Evolutionary conservation across 495 filamentous ascomycete species (phyloP).

Genomic region (Talaromyces proteolyticus): DNA sequence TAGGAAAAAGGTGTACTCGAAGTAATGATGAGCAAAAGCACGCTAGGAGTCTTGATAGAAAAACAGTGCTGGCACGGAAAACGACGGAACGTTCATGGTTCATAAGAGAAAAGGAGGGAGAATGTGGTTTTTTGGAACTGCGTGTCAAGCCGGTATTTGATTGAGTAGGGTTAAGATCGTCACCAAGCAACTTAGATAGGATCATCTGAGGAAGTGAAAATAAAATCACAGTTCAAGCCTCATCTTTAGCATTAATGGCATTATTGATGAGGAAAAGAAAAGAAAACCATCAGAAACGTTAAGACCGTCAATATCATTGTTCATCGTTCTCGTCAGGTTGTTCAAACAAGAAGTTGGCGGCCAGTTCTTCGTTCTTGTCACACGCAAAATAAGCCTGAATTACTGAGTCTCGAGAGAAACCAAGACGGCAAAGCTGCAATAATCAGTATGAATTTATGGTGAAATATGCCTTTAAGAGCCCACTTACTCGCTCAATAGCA

Average conservation of each 20-base stretch:
- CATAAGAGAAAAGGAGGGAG: too few relatives aligned
- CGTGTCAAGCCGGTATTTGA: too few relatives aligned
- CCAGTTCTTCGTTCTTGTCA: conserved; percentile 98
- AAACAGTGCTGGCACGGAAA: too few relatives aligned
- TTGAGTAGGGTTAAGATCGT: too few relatives aligned
- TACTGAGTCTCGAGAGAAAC: conserved; percentile 86
- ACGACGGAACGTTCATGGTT: too few relatives aligned
- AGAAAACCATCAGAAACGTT: neutral
- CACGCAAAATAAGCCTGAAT: conserved; percentile 99
- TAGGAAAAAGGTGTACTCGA: neutral
- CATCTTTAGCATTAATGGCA: too few relatives aligned
- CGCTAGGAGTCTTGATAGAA: neutral
- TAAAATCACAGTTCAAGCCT: too few relatives aligned
- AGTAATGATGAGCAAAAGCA: neutral
- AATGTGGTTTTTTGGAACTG: too few relatives aligned
- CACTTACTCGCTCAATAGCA: conserved; percentile 88
- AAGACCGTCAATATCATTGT: conserved; percentile 16
- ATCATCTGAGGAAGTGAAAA: too few relatives aligned
- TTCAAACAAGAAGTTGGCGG: conserved; percentile 96
- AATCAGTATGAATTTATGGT: conserved; percentile 21
- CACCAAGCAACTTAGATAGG: too few relatives aligned
- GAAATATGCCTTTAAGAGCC: neutral
- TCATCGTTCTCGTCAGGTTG: conserved; percentile 86
- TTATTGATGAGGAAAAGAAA: neutral
- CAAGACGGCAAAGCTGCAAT: conserved; percentile 76